These are phyloP conservation scores for Lagerstroemia speciosa DNA, from an alignment of 345 rosid species.

Conservation along the genomic window DNA sequence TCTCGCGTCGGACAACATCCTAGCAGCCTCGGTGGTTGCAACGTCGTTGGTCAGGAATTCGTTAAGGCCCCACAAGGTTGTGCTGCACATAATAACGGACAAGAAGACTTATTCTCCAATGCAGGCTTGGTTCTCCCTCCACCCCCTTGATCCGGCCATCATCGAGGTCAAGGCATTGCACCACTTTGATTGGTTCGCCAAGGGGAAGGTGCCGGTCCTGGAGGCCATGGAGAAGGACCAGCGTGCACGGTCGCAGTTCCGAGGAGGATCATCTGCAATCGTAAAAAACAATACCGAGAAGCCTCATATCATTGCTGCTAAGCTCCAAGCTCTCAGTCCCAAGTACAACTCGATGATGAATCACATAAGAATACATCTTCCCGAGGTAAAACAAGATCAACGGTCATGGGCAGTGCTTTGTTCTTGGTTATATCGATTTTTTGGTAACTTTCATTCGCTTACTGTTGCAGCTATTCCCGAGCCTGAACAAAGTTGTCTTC, in stretches of 20 bases:
- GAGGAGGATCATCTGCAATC: constrained; percentile 94
- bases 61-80: constrained; percentile 50
- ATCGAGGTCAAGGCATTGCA: constrained; percentile 95
- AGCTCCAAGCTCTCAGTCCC: constrained; percentile 91
- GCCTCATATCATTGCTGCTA: constrained; percentile 72
- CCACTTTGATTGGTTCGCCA: constrained; percentile 91
- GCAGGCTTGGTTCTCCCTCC: constrained; percentile 99
- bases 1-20: constrained; percentile 82
- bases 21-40: constrained; percentile 88
- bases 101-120: constrained; percentile 85
- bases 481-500: constrained; percentile 79
- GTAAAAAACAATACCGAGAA: constrained; percentile 59
- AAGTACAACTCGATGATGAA: constrained; percentile 91
- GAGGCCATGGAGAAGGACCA: constrained; percentile 99
- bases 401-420: background rate
- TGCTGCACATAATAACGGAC: constrained; percentile 90
- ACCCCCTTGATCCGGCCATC: constrained; percentile 64
- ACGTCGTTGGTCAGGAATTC: constrained; percentile 61
- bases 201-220: constrained; percentile 88
- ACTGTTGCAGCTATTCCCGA: constrained; percentile 70
- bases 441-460: background rate
- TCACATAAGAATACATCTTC: constrained; percentile 87
- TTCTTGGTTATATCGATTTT: background rate
- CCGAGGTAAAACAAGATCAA: constrained; percentile 44
- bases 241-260: constrained; percentile 67